These are phyloP conservation scores for Trichomonas vaginalis DNA, from an alignment of 208 protist genomes.

Conservation along the genomic window DNA sequence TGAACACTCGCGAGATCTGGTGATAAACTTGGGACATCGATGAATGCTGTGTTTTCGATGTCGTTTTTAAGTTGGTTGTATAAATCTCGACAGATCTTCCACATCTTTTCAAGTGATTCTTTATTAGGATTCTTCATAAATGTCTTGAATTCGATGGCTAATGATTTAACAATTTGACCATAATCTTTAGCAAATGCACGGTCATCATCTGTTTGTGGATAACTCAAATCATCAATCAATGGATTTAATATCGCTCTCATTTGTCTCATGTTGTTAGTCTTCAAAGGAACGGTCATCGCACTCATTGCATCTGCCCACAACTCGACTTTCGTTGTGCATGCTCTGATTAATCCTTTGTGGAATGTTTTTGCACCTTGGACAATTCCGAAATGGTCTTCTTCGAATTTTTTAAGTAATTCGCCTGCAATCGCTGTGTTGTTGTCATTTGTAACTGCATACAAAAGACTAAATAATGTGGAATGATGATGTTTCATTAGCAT, in stretches of 20 bases:
- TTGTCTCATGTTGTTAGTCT: not conserved
- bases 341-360: not conserved
- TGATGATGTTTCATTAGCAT: not conserved
- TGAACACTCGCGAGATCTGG: not conserved
- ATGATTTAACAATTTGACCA: not conserved
- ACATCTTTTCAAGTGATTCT: not conserved
- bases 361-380: not conserved
- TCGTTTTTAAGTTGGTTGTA: not conserved
- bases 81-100: not conserved
- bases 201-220: not conserved
- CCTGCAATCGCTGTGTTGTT: not conserved
- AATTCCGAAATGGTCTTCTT: not conserved
- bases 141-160: not conserved
- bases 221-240: not conserved
- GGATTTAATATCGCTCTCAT: not conserved
- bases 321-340: not conserved
- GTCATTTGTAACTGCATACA: not conserved
- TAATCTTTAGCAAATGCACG: not conserved
- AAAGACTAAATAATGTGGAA: not conserved
- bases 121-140: not conserved
- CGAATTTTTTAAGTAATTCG: not conserved
- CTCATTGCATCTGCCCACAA: not conserved
- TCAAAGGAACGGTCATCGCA: not conserved
- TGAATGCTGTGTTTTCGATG: not conserved
- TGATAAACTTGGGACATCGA: not conserved